Evolutionary conservation across 805 yeast genomes (phyloP).

Genomic region (Sugiyamaella marilandica): DNA sequence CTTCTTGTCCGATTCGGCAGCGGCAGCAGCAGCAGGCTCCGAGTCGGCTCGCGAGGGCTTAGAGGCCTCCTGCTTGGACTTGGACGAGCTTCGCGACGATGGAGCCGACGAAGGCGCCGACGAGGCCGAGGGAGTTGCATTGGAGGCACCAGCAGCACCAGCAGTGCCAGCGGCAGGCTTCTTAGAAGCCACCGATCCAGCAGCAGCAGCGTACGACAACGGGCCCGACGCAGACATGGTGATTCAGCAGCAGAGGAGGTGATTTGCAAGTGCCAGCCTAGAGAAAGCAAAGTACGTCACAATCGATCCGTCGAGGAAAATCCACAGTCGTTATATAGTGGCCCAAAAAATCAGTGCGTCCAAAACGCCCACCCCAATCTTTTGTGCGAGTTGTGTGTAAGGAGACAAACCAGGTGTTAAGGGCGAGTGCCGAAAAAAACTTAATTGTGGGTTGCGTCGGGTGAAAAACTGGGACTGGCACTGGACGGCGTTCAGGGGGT

Average conservation of each 20-base stretch:
- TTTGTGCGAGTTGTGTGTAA: neutral
- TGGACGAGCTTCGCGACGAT: neutral
- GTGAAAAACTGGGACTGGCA: conserved; percentile 8
- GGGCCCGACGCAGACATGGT: conserved; percentile 22
- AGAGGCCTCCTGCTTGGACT: conserved; percentile 3
- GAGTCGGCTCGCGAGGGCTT: conserved; percentile 13
- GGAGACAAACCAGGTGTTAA: conserved; percentile 2
- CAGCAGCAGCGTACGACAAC: conserved; percentile 21
- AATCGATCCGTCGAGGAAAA: too few relatives aligned
- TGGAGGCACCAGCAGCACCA: neutral
- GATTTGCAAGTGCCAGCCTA: too few relatives aligned
- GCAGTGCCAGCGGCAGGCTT: neutral
- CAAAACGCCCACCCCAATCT: conserved; percentile 1
- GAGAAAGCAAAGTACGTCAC: too few relatives aligned
- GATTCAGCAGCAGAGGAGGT: neutral
- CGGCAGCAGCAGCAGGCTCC: conserved; percentile 17
- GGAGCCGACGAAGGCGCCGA: neutral
- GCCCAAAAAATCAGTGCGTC: conserved; percentile 9
- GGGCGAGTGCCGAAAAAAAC: conserved; percentile 7
- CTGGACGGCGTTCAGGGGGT: conserved; percentile 2
- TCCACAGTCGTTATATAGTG: neutral
- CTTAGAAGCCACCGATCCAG: conserved; percentile 15
- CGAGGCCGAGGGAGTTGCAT: conserved; percentile 1
- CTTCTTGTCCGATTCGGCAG: conserved; percentile 20
- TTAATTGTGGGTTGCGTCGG: conserved; percentile 5